Percentiles rank a stretch among this genome's conserved stretches.
phyloP scores from a whole-genome alignment of 2,329 filamentous ascomycete genomes.

The Sporothrix euskadiensis region DNA sequence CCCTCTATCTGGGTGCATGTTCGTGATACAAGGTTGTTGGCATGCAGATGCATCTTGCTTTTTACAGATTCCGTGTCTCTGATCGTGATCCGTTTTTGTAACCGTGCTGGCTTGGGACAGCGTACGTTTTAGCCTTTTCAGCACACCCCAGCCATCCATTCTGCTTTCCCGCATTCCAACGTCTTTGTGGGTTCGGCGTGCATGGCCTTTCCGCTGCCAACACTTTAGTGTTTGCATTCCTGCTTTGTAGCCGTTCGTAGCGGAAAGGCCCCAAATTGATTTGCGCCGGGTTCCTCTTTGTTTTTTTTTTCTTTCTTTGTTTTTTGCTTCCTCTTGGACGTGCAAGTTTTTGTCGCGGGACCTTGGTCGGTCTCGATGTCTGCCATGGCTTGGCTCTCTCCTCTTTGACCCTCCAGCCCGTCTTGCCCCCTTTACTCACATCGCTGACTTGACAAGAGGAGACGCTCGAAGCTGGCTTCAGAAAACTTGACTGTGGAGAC shows the following conservation, averaged over 20 bases:
- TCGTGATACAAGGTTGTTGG: not conserved
- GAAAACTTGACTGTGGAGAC: not conserved
- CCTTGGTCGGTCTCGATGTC: not conserved
- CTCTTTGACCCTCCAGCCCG: not conserved
- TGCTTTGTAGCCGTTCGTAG: not conserved
- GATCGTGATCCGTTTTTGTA: not conserved
- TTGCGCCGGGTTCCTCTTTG: not conserved
- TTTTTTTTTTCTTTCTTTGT: not conserved
- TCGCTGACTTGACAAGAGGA: not conserved
- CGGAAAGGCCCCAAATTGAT: not conserved
- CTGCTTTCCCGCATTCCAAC: conserved; percentile 6
- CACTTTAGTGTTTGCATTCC: conserved; percentile 19
- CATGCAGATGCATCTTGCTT: not conserved
- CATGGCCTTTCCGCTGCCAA: not conserved
- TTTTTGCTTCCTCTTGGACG: not conserved
- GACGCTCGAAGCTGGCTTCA: not conserved
- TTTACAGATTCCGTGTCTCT: not conserved
- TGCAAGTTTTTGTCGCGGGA: not conserved
- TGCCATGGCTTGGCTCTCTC: not conserved
- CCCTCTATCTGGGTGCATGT: not conserved
- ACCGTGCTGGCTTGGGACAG: not conserved
- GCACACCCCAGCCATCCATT: conserved; percentile 5
- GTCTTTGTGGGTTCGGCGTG: not conserved
- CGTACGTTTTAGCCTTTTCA: not conserved
- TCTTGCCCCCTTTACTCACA: not conserved